A percentile compares a stretch with the other conserved stretches of the same genome.
Conservation (phyloP, 1,284 basidiomycete species). For the Rhodotorula glutinis region DNA sequence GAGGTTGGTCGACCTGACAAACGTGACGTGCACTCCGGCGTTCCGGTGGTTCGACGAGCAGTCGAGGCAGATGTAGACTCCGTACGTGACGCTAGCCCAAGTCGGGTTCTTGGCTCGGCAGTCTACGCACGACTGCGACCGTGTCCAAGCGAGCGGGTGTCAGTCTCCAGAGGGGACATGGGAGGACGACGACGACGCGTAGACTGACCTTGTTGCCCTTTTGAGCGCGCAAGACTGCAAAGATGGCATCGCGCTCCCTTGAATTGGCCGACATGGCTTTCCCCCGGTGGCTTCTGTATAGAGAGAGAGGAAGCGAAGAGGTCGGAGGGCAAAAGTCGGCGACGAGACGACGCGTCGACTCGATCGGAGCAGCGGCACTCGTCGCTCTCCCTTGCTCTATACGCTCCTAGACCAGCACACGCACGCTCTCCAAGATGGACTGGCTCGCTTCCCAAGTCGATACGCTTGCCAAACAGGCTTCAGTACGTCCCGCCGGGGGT, state of each 20-base stretch:
- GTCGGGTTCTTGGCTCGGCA: slow-evolving; percentile 69
- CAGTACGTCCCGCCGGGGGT: slow-evolving; percentile 11
- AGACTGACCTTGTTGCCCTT: slow-evolving; percentile 80
- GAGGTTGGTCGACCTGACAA: slow-evolving; percentile 96
- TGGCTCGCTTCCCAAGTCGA: slow-evolving; percentile 37
- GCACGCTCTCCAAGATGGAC: too few relatives aligned
- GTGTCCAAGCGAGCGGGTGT: not conserved
- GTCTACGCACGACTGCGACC: slow-evolving; percentile 83
- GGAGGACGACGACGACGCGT: not conserved
- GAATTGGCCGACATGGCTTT: slow-evolving; percentile 49
- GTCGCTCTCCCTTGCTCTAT: not conserved
- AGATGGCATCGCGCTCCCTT: slow-evolving; percentile 71
- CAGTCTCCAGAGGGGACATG: not conserved
- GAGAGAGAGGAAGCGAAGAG: not conserved
- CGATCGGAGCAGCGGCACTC: not conserved
- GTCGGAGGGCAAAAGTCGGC: not conserved
- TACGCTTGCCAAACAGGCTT: slow-evolving; percentile 40
- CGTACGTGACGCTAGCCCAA: slow-evolving; percentile 68
- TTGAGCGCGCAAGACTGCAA: slow-evolving; percentile 70
- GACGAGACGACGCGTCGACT: not conserved
- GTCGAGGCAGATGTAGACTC: slow-evolving; percentile 95
- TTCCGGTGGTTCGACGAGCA: slow-evolving; percentile 89
- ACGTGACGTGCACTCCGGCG: slow-evolving; percentile 97
- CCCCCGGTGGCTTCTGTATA: not conserved
- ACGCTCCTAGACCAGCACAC: not conserved